Evolutionary conservation across 257 asterid species (phyloP).

Genomic region (Nicotiana benthamiana): DNA sequence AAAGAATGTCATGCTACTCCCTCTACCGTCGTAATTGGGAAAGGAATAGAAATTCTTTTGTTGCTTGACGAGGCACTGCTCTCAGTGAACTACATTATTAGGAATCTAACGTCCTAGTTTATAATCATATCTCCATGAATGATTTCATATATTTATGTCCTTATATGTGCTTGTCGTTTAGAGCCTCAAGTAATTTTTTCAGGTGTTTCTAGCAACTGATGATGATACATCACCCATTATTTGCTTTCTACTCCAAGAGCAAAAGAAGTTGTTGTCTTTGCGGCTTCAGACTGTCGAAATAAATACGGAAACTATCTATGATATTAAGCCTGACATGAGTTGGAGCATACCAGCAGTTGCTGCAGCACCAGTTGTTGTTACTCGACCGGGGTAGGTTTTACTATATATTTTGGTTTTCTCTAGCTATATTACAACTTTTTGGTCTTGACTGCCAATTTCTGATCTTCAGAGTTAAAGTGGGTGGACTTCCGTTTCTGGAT

Average conservation of each 20-base stretch:
- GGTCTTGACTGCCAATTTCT: slow-evolving; percentile 5
- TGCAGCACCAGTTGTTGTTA: slow-evolving; percentile 80
- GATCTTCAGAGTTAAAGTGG: slow-evolving; percentile 50
- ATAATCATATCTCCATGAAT: not conserved
- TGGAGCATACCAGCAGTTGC: slow-evolving; percentile 88
- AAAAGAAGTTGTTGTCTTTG: slow-evolving; percentile 60
- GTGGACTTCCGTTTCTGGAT: slow-evolving; percentile 59
- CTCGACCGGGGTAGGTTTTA: slow-evolving; percentile 68
- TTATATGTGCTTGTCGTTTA: not conserved
- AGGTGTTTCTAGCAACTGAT: slow-evolving; percentile 91
- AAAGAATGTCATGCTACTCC: not conserved
- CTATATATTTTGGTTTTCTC: slow-evolving; percentile 5
- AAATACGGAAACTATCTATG: slow-evolving; percentile 58
- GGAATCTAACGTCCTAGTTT: not conserved
- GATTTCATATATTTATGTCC: not conserved
- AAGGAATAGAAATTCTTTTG: not conserved
- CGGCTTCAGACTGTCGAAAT: slow-evolving; percentile 69
- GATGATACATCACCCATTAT: slow-evolving; percentile 61
- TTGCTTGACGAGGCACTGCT: not conserved
- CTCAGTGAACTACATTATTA: not conserved
- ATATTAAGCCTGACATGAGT: slow-evolving; percentile 86
- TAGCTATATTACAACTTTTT: not conserved
- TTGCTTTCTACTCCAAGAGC: slow-evolving; percentile 85
- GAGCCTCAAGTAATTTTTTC: slow-evolving; percentile 16
- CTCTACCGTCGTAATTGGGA: not conserved